Evolutionary conservation across 352 stramenopile genomes (phyloP).

Genomic region (Phytophthora melonis): DNA sequence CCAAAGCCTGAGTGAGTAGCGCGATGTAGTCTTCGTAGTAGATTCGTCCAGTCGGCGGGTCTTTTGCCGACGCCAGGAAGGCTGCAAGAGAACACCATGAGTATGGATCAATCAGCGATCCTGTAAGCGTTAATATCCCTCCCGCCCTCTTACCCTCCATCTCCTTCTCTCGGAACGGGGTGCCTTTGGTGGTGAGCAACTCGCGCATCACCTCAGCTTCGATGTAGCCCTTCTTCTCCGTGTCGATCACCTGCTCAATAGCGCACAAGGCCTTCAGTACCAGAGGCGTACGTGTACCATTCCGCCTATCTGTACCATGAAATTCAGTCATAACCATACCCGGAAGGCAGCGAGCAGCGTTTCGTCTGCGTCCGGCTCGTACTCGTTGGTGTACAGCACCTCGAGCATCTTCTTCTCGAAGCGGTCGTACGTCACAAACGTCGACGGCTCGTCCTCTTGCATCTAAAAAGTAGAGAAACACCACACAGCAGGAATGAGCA

Average conservation of each 20-base stretch:
- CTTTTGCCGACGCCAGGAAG: slow-evolving; percentile 86
- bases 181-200: slow-evolving; percentile 90
- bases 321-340: slow-evolving; percentile 21
- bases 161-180: slow-evolving; percentile 92
- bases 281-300: not conserved
- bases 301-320: not conserved
- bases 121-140: no score
- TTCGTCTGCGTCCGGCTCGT: slow-evolving; percentile 90
- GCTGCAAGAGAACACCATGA: no score
- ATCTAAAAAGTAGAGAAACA: slow-evolving; percentile 47
- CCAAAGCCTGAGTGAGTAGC: slow-evolving; percentile 66
- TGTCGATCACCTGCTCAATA: slow-evolving; percentile 61
- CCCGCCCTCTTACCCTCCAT: slow-evolving; percentile 77
- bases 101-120: no score
- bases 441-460: slow-evolving; percentile 92
- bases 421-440: slow-evolving; percentile 90
- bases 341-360: slow-evolving; percentile 86
- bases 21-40: slow-evolving; percentile 95
- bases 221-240: slow-evolving; percentile 89
- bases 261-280: not conserved
- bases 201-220: slow-evolving; percentile 91
- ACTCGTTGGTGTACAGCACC: slow-evolving; percentile 90
- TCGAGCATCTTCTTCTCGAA: slow-evolving; percentile 96
- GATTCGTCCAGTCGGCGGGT: slow-evolving; percentile 86
- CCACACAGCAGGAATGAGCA: not conserved